phyloP scores from a whole-genome alignment of 768 basidiomycete genomes.

The Cantharellus cinnabarinus region DNA sequence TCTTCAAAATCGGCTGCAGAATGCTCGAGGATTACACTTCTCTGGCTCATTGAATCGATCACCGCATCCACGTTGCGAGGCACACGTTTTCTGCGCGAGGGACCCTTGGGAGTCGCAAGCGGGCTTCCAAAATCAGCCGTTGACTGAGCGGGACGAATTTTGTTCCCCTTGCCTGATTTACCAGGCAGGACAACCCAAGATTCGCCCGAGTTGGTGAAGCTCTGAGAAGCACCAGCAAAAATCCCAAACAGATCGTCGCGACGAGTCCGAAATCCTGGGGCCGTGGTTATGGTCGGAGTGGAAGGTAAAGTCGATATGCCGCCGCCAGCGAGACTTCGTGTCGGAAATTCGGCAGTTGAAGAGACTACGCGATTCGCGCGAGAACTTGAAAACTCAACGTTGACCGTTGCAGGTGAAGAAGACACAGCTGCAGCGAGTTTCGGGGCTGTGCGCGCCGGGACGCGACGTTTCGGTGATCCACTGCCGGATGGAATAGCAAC shows the following conservation, averaged over 20 bases:
- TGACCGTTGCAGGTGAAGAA: constrained; percentile 80
- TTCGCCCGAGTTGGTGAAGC: constrained; percentile 24
- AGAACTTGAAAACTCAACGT: constrained; percentile 66
- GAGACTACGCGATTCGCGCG: neutral
- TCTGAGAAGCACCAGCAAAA: constrained; percentile 69
- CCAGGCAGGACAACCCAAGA: constrained; percentile 53
- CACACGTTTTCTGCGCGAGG: constrained; percentile 14
- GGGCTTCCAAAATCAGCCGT: neutral
- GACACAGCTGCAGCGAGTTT: constrained; percentile 72
- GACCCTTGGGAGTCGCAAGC: neutral
- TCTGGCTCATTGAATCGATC: constrained; percentile 26
- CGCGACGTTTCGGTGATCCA: neutral
- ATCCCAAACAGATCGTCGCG: constrained; percentile 46
- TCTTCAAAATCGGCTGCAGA: neutral
- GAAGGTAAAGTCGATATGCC: neutral
- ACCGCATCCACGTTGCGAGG: constrained; percentile 64
- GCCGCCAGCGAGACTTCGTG: neutral
- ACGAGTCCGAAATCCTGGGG: neutral
- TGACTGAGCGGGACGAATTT: constrained; percentile 9
- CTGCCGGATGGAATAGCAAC: neutral
- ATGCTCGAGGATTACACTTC: constrained; percentile 2
- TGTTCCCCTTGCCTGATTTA: constrained; percentile 13
- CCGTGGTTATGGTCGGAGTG: neutral
- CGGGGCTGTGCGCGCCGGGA: constrained; percentile 24
- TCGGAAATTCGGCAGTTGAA: neutral